These are phyloP conservation scores for Platanthera zijinensis DNA, from an alignment of 106 monocot species.

Conservation along the genomic window DNA sequence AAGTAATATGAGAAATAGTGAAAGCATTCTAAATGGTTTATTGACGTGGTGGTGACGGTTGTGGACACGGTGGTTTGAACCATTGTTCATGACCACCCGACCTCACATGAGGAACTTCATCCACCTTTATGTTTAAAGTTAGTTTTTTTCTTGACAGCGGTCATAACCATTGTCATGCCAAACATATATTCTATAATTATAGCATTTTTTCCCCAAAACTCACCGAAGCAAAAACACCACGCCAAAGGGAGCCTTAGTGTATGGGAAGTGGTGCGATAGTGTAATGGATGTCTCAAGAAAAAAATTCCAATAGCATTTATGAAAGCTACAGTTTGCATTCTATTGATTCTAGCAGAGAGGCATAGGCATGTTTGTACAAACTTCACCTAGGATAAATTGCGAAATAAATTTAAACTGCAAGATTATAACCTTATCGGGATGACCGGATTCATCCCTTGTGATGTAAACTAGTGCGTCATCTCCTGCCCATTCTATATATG, in stretches of 20 bases:
- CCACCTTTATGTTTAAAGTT: no score
- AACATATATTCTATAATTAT: no score
- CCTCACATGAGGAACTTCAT: no score
- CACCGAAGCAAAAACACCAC: no score
- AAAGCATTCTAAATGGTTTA: neutral
- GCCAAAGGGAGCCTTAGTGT: no score
- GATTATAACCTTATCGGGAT: constrained; percentile 62
- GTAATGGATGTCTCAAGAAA: neutral
- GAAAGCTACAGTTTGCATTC: neutral
- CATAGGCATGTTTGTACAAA: constrained; percentile 4
- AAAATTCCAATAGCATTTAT: neutral
- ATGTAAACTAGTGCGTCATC: constrained; percentile 60
- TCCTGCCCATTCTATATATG: constrained; percentile 65
- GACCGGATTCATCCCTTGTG: constrained; percentile 78
- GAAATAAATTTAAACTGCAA: neutral
- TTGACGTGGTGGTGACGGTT: no score
- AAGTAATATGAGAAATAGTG: neutral
- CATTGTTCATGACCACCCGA: no score
- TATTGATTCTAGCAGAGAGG: neutral
- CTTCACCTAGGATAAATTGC: neutral
- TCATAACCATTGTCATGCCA: no score
- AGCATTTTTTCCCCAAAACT: no score
- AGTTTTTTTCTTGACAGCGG: no score
- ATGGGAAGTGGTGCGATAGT: neutral
- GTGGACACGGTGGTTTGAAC: no score